Percentiles rank a stretch among this genome's conserved stretches.
phyloP scores from a whole-genome alignment of 2,329 filamentous ascomycete genomes.

The Stemphylium lycopersici region DNA sequence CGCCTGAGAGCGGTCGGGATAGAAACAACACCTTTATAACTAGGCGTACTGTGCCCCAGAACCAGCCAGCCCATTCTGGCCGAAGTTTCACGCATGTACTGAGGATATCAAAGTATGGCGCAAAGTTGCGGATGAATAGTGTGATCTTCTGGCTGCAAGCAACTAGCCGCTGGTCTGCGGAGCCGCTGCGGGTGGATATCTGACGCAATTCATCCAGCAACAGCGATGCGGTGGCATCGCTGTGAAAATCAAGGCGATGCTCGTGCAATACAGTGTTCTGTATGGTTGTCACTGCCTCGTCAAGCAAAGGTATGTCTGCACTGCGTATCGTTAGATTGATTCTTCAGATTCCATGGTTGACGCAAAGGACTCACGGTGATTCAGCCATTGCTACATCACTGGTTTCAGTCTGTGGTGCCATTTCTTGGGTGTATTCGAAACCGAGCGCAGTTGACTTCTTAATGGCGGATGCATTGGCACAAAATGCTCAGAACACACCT shows the following conservation, averaged over 20 bases:
- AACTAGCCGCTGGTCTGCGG: constrained; percentile 16
- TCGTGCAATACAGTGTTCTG: constrained; percentile 27
- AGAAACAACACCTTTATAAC: constrained; percentile 29
- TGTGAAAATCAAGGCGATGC: constrained; percentile 21
- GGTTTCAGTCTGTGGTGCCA: constrained; percentile 27
- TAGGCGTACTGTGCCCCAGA: constrained; percentile 32
- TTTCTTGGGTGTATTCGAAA: constrained; percentile 20
- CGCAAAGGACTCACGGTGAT: constrained; percentile 22
- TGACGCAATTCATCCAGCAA: constrained; percentile 28
- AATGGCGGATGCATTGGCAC: constrained; percentile 36
- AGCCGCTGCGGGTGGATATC: constrained; percentile 11
- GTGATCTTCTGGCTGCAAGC: constrained; percentile 27
- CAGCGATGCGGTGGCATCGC: constrained; percentile 17
- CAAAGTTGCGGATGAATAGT: constrained; percentile 29
- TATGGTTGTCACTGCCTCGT: constrained; percentile 27
- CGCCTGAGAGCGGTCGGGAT: neutral
- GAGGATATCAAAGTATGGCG: constrained; percentile 37
- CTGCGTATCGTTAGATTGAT: constrained; percentile 23
- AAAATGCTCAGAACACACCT: constrained; percentile 8
- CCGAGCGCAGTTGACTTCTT: constrained; percentile 18
- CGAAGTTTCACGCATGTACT: constrained; percentile 22
- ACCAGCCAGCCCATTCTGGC: constrained; percentile 28
- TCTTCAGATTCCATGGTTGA: neutral
- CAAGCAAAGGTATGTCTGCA: constrained; percentile 22
- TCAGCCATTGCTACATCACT: constrained; percentile 34